A percentile compares a stretch with the other conserved stretches of the same genome.
Conservation (phyloP, 805 yeast genomes). For the Candida vaughaniae region DNA sequence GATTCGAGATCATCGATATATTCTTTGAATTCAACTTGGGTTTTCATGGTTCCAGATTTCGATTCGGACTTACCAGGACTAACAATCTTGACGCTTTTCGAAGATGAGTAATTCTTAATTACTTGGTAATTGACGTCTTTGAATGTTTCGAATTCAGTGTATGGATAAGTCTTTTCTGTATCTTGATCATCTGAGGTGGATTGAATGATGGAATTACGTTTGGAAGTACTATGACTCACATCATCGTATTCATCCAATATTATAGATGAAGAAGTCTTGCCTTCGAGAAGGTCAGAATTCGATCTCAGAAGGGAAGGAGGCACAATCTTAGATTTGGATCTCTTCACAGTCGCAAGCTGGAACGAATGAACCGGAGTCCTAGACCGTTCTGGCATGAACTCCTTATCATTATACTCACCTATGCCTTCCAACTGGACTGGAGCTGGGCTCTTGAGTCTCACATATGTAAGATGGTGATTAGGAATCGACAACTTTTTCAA, state of each 20-base stretch:
- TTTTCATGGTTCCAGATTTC: background rate
- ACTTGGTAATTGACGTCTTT: constrained; percentile 13
- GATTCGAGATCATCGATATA: background rate
- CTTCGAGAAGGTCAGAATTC: background rate
- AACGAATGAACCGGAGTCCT: background rate
- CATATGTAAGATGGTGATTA: background rate
- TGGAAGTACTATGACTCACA: constrained; percentile 8
- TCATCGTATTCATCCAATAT: constrained; percentile 2
- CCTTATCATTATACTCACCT: background rate
- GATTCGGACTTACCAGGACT: constrained; percentile 6
- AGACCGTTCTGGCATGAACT: background rate
- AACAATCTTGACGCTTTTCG: constrained; percentile 11
- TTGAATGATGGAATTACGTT: constrained; percentile 2
- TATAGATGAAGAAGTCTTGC: background rate
- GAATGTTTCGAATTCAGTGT: constrained; percentile 16
- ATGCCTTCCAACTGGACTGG: background rate
- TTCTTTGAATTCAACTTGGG: background rate
- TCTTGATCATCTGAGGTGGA: constrained; percentile 2
- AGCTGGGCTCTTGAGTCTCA: background rate
- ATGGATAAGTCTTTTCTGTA: constrained; percentile 3
- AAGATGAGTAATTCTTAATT: constrained; percentile 7
- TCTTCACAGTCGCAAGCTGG: background rate
- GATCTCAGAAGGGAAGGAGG: background rate
- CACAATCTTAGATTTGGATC: background rate
- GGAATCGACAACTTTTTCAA: constrained; percentile 1